phyloP scores from a whole-genome alignment of 169 alveolate species.

The Toxoplasma gondii region DNA sequence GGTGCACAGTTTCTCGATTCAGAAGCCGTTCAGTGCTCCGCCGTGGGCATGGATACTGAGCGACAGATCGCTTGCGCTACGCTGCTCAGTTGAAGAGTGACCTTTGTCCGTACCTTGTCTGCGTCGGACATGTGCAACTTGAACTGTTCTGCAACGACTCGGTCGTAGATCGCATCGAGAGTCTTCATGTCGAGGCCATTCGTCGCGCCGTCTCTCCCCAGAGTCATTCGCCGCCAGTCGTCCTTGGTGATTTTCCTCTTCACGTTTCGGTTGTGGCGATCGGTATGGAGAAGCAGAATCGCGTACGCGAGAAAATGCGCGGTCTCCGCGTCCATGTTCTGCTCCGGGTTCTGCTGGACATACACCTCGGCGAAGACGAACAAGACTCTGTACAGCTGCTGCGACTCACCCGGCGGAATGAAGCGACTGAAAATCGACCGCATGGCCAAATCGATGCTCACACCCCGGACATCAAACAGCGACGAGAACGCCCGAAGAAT shows the following conservation, averaged over 20 bases:
- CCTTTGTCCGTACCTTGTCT: constrained; percentile 31
- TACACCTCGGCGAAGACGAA: constrained; percentile 53
- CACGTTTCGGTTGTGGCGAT: constrained; percentile 61
- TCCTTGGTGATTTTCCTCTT: constrained; percentile 59
- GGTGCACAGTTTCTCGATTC: no score
- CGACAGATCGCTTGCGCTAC: no score
- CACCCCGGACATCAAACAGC: constrained; percentile 48
- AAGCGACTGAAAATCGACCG: constrained; percentile 49
- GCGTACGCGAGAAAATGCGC: constrained; percentile 68
- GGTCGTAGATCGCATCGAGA: constrained; percentile 60
- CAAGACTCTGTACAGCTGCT: constrained; percentile 61
- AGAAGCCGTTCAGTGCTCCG: no score
- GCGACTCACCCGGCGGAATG: constrained; percentile 68
- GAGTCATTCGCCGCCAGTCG: constrained; percentile 38
- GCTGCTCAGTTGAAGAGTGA: no score
- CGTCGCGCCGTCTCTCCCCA: background rate
- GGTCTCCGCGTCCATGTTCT: constrained; percentile 42
- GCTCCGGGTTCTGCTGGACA: constrained; percentile 45
- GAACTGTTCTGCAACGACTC: constrained; percentile 60
- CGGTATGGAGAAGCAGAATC: constrained; percentile 61
- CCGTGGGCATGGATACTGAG: no score
- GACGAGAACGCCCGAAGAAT: constrained; percentile 56
- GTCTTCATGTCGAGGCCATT: background rate
- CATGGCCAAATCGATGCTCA: constrained; percentile 49
- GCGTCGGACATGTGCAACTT: constrained; percentile 53